Percentiles rank a stretch among this genome's conserved stretches.
Evolutionary conservation across 768 basidiomycete genomes (phyloP).

Genomic region (Sarcomyxa edulis): DNA sequence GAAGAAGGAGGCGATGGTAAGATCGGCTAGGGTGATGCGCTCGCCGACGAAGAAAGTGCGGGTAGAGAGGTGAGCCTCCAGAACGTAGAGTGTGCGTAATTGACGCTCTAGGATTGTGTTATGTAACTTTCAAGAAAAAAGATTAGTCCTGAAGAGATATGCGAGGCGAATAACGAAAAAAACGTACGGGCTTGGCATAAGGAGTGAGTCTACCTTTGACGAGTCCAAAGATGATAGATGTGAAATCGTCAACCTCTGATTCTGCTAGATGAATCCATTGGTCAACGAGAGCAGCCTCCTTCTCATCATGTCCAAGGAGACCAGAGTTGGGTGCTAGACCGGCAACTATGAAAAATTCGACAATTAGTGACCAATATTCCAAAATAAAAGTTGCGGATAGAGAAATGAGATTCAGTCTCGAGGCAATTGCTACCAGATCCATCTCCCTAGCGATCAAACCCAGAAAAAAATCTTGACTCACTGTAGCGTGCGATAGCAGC

Average conservation of each 20-base stretch:
- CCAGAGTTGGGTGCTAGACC: constrained; percentile 69
- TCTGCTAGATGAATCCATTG: constrained; percentile 84
- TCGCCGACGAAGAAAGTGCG: constrained; percentile 92
- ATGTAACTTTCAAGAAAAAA: background rate
- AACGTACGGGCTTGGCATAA: constrained; percentile 79
- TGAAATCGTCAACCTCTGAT: constrained; percentile 45
- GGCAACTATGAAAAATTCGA: constrained; percentile 54
- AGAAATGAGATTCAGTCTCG: no score
- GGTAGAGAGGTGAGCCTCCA: constrained; percentile 69
- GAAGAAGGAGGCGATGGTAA: constrained; percentile 60
- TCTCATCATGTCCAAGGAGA: constrained; percentile 59
- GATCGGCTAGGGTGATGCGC: constrained; percentile 91
- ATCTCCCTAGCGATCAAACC: constrained; percentile 7
- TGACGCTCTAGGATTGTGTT: constrained; percentile 57
- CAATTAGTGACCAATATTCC: no score
- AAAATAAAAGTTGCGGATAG: no score
- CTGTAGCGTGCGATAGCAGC: constrained; percentile 82
- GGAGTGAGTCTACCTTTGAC: constrained; percentile 43
- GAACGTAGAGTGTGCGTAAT: constrained; percentile 50
- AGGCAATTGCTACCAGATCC: no score
- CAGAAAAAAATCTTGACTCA: constrained; percentile 43
- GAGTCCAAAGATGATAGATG: constrained; percentile 34
- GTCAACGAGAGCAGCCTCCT: constrained; percentile 73
- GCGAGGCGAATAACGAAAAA: constrained; percentile 4
- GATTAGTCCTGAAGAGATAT: background rate